phyloP scores from a whole-genome alignment of 1,284 basidiomycete species.

The Cutaneotrichosporon curvatum region DNA sequence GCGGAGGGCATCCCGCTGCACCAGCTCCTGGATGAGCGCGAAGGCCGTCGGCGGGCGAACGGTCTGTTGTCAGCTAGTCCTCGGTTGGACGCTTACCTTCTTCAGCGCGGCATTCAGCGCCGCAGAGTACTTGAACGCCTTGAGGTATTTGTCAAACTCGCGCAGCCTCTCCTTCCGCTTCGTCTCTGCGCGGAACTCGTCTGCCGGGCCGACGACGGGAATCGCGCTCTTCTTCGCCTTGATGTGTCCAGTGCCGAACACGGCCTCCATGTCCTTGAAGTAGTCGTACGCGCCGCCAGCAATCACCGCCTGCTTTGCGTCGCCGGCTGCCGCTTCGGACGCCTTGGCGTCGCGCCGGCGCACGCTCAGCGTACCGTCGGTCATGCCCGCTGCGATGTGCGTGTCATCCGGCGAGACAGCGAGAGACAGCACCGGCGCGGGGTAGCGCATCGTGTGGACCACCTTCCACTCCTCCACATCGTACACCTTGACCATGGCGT shows the following conservation, averaged over 20 bases:
- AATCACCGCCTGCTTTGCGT: constrained; percentile 50
- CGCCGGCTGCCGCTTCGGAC: constrained; percentile 52
- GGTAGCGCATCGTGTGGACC: constrained; percentile 97
- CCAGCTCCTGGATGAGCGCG: constrained; percentile 85
- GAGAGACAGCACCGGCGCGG: constrained; percentile 81
- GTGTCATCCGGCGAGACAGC: constrained; percentile 97
- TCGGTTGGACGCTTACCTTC: constrained; percentile 54
- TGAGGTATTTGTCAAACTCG: constrained; percentile 84
- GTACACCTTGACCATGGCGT: constrained; percentile 98
- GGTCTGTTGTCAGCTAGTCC: constrained; percentile 32
- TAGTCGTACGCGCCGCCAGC: constrained; percentile 63
- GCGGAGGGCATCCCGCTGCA: constrained; percentile 82
- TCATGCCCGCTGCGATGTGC: constrained; percentile 91
- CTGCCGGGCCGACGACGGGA: constrained; percentile 50
- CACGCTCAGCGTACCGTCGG: constrained; percentile 88
- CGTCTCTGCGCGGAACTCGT: constrained; percentile 70
- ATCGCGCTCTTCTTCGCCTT: constrained; percentile 52
- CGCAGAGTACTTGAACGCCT: constrained; percentile 89
- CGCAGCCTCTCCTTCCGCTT: constrained; percentile 65
- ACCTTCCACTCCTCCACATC: constrained; percentile 91
- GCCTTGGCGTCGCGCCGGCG: constrained; percentile 73
- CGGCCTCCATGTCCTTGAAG: constrained; percentile 56
- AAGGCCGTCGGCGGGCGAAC: constrained; percentile 77
- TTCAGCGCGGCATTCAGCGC: constrained; percentile 83
- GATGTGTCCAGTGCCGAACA: constrained; percentile 56